These are phyloP conservation scores for Drechslerella coelobrocha DNA, from an alignment of 2,329 filamentous ascomycete species.

Conservation along the genomic window DNA sequence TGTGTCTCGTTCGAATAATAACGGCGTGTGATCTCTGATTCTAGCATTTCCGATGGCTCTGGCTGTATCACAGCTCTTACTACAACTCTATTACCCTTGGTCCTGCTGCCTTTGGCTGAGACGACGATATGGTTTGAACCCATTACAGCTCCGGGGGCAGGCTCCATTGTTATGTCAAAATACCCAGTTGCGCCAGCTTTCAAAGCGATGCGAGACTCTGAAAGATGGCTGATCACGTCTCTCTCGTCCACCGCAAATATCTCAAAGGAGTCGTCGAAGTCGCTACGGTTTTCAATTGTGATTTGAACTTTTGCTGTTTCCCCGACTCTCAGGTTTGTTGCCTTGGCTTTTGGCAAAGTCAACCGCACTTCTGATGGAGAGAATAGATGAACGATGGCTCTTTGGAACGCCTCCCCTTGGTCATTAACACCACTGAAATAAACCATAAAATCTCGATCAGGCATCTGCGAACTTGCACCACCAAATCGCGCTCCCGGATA, in stretches of 20 bases:
- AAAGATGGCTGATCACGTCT: slow-evolving; percentile 8
- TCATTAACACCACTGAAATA: slow-evolving; percentile 25
- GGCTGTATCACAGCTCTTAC: slow-evolving; percentile 26
- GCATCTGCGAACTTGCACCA: slow-evolving; percentile 23
- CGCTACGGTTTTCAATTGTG: slow-evolving; percentile 9
- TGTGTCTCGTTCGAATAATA: slow-evolving; percentile 30
- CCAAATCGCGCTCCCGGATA: slow-evolving; percentile 21
- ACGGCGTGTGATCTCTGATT: slow-evolving; percentile 5
- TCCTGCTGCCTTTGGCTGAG: slow-evolving; percentile 18
- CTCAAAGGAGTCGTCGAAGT: slow-evolving; percentile 22
- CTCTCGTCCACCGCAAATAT: slow-evolving; percentile 32
- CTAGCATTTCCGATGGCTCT: neutral
- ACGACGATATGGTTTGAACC: slow-evolving; percentile 33
- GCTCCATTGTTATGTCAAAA: slow-evolving; percentile 11
- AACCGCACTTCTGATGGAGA: slow-evolving; percentile 19
- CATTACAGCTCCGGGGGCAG: neutral
- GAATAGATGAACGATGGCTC: slow-evolving; percentile 15
- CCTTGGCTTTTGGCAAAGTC: slow-evolving; percentile 9
- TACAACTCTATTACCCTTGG: slow-evolving; percentile 20
- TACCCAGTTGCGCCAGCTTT: slow-evolving; percentile 15
- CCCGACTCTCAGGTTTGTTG: slow-evolving; percentile 10
- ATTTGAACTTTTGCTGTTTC: slow-evolving; percentile 7
- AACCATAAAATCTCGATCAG: slow-evolving; percentile 27
- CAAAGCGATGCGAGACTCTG: slow-evolving; percentile 3
- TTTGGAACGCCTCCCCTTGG: slow-evolving; percentile 24